These are phyloP conservation scores for Raphanus sativus DNA, from an alignment of 345 rosid genomes.

Conservation along the genomic window DNA sequence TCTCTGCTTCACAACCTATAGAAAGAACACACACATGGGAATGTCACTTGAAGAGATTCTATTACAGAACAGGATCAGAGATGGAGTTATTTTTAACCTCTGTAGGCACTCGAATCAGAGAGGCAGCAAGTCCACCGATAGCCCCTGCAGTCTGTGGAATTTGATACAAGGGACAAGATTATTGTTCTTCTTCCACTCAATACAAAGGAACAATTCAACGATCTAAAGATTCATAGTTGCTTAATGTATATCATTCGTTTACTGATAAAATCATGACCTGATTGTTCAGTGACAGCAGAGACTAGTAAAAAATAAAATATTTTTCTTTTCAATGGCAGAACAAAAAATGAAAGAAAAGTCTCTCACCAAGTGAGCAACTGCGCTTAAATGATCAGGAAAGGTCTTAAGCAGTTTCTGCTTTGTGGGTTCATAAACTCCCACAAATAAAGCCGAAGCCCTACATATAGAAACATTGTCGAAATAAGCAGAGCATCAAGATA, in stretches of 20 bases:
- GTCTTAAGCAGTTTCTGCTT: conserved; percentile 78
- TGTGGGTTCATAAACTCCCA: conserved; percentile 93
- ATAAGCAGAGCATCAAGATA: no score
- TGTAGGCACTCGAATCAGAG: conserved; percentile 91
- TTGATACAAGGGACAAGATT: conserved; percentile 7
- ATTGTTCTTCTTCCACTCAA: not conserved
- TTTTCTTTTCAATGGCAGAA: not conserved
- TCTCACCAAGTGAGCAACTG: conserved; percentile 85
- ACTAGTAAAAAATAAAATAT: not conserved
- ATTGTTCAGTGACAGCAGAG: not conserved
- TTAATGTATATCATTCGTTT: not conserved
- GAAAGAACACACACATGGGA: conserved; percentile 15
- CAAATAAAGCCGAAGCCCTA: conserved; percentile 95
- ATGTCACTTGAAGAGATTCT: not conserved
- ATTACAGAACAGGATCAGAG: not conserved
- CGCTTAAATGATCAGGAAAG: conserved; percentile 82
- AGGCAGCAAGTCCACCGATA: conserved; percentile 90
- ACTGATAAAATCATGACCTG: no score
- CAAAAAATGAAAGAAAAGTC: conserved; percentile 16
- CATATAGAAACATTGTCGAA: conserved; percentile 2
- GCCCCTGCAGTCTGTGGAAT: conserved; percentile 83
- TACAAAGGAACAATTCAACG: no score
- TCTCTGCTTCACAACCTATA: conserved; percentile 90
- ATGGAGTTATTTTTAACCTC: conserved; percentile 50
- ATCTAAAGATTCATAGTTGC: not conserved